Percentiles rank a stretch among this genome's conserved stretches.
Conservation (phyloP, 2,329 filamentous ascomycete species). For the Colletotrichum melonis region DNA sequence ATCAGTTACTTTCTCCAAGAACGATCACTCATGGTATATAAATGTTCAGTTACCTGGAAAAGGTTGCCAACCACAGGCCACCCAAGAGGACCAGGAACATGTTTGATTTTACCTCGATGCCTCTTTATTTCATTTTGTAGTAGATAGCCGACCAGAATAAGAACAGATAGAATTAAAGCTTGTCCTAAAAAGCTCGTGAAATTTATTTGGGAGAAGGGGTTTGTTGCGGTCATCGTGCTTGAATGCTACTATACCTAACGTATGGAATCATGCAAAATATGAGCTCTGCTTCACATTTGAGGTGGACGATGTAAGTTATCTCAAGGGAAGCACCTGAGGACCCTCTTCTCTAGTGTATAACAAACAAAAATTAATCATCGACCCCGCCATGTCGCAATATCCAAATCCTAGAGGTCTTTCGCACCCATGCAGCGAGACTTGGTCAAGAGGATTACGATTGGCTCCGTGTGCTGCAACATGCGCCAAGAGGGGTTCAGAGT, state of each 20-base stretch:
- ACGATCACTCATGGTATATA: neutral
- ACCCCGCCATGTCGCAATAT: conserved; percentile 27
- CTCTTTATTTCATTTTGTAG: conserved; percentile 22
- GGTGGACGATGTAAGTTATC: no score
- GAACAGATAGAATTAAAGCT: neutral
- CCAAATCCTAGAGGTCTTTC: neutral
- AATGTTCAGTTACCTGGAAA: neutral
- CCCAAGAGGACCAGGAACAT: conserved; percentile 33
- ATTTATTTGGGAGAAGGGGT: no score
- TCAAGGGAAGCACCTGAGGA: no score
- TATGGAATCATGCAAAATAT: no score
- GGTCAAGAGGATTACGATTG: neutral
- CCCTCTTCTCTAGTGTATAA: no score
- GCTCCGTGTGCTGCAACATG: neutral
- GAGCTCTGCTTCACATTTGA: no score
- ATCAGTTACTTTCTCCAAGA: neutral
- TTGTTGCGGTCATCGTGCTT: neutral
- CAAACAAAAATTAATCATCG: no score
- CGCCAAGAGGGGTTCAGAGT: neutral
- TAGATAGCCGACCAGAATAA: neutral
- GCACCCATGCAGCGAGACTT: no score
- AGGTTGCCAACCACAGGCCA: conserved; percentile 34
- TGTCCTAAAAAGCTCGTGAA: neutral
- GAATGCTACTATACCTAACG: neutral
- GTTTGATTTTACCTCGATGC: conserved; percentile 11